Evolutionary conservation across 148 eudicot species (phyloP), one percentile per base, ranked within the genome.

Genomic region (Camellia granthamiana): DNA sequence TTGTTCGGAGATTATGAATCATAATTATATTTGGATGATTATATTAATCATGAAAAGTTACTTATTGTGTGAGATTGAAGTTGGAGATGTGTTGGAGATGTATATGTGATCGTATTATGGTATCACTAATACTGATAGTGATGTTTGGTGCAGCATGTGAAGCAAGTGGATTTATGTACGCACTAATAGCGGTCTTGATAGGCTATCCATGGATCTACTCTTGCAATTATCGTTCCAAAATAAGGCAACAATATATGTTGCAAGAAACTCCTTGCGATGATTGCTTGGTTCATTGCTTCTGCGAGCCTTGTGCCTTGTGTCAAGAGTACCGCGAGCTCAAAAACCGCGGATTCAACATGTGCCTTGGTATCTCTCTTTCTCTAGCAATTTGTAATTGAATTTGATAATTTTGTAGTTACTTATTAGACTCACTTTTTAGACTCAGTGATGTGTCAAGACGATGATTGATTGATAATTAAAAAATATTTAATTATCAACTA

Each of bases 271-370:
- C 88, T 13, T 87, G 82, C 61, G 44, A 60, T 3, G 90, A 89
- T 77, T 84, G 87, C 66, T 83, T 81, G 54, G 85, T 83, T 23
- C 88, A 87, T 21, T 87, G 62, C 64, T 87, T 84, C 16, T 87
- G 88, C 43, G 88, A 87, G 59, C 66, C 69, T 3, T 89, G 89
- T 67, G 85, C 88, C 6, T 81, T 89, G 59, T 83, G 87, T 61
- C 88, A 87, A 80, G 89, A 89, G 58, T 84, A 85, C 7, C 80
- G 91, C 0, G 89, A 87, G 74, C 88, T 89, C 75, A 83, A 78
- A 71, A 46, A 67, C 66, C 91, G 86, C 4, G 91, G 91, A 23
- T 84, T 80, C 18, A 69, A 80, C 30, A 54, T 80, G 62, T 1
- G 74, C 38, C 23, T 64, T 7, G 86, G 86, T 83, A 72, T 2